A percentile compares a stretch with the other conserved stretches of the same genome.
Conservation (phyloP, 2,329 filamentous ascomycete species). For the Aspergillus neotritici region DNA sequence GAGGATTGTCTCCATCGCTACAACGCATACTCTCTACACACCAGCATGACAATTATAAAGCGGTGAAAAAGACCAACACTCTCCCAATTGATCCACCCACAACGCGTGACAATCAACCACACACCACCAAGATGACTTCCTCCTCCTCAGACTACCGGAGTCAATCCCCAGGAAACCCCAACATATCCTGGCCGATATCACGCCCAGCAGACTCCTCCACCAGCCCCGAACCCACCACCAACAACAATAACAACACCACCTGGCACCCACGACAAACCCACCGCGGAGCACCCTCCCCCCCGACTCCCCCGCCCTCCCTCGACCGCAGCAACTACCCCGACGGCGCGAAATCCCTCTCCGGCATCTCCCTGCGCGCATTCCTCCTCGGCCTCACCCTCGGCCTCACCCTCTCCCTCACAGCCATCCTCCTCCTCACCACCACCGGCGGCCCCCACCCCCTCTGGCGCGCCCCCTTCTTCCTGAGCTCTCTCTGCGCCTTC, state of each 20-base stretch:
- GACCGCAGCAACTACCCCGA: conserved; percentile 32
- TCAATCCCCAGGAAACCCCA: conserved; percentile 5
- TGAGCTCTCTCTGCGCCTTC: conserved; percentile 64
- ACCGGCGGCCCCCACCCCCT: conserved; percentile 31
- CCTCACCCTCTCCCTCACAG: conserved; percentile 22
- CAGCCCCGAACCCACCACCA: conserved; percentile 6
- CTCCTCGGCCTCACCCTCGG: conserved; percentile 40
- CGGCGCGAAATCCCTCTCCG: conserved; percentile 39
- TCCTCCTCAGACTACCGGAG: conserved; percentile 9
- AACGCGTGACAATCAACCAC: too few species aligned
- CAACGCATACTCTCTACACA: too few species aligned
- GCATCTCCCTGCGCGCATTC: conserved; percentile 43
- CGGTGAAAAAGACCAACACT: too few species aligned
- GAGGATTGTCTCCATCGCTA: too few species aligned
- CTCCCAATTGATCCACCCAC: too few species aligned
- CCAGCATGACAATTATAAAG: too few species aligned
- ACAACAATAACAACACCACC: conserved; percentile 4
- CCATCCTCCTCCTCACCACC: conserved; percentile 12
- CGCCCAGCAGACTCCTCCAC: background rate
- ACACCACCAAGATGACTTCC: conserved; percentile 1
- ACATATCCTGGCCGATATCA: conserved; percentile 15
- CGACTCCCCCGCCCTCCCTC: conserved; percentile 7
- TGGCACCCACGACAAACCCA: conserved; percentile 1
- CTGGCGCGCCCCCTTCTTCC: conserved; percentile 55
- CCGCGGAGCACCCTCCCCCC: too few species aligned